phyloP scores from a whole-genome alignment of 23 red algal species.

The Cyanidiococcus yangmingshanensis region DNA sequence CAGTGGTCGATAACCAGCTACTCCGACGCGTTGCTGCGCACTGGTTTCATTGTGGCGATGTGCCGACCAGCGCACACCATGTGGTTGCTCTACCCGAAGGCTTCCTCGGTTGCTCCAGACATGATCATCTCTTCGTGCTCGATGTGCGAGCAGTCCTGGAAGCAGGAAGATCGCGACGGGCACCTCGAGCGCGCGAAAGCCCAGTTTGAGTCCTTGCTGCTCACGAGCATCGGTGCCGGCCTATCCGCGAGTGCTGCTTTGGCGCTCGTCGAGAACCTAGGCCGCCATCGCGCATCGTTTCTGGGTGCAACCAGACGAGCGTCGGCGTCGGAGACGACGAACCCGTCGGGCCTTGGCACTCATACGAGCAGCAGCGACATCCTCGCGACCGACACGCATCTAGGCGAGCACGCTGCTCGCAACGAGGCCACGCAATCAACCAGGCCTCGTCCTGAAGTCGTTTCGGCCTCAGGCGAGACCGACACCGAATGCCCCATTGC shows the following conservation, averaged over 20 bases:
- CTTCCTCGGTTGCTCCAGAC: not conserved
- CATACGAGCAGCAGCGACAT: too few species aligned
- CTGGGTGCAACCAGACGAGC: too few species aligned
- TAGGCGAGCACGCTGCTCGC: too few species aligned
- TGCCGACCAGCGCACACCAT: not conserved
- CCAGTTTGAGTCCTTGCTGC: not conserved
- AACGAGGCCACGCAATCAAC: too few species aligned
- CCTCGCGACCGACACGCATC: too few species aligned
- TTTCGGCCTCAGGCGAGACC: too few species aligned
- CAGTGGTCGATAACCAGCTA: not conserved
- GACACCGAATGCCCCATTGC: too few species aligned
- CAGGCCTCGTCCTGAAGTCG: too few species aligned
- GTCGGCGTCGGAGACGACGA: too few species aligned
- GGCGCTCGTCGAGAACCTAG: not conserved
- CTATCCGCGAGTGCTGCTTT: not conserved
- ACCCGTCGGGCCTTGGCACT: too few species aligned
- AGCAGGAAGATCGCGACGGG: too few species aligned
- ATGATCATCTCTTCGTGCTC: not conserved
- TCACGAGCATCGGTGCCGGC: not conserved
- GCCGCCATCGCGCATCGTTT: too few species aligned
- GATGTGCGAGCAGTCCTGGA: not conserved
- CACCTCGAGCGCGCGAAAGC: not conserved
- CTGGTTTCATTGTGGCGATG: not conserved
- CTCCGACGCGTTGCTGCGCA: not conserved
- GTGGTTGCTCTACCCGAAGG: not conserved